Conservation (phyloP, 2,329 filamentous ascomycete genomes). For the Apiospora aurea region DNA sequence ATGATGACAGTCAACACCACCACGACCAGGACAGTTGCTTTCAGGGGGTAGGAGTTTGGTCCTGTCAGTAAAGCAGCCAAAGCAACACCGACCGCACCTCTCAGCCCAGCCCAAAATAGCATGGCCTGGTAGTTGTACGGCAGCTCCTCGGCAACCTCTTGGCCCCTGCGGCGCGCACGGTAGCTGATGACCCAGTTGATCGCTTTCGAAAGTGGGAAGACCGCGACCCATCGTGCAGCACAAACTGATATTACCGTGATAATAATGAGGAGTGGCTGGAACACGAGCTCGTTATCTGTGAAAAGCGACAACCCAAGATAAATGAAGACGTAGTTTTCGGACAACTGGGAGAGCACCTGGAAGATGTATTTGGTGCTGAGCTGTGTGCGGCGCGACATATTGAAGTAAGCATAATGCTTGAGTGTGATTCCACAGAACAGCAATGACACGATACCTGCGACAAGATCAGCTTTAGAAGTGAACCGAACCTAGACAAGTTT, state of each 20-base stretch:
- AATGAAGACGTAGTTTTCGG: slow-evolving; percentile 99
- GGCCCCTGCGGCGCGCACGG: slow-evolving; percentile 76
- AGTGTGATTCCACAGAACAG: slow-evolving; percentile 98
- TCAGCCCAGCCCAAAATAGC: slow-evolving; percentile 98
- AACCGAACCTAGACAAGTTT: not conserved
- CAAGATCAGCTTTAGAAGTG: slow-evolving; percentile 24
- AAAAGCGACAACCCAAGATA: slow-evolving; percentile 95
- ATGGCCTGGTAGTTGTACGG: slow-evolving; percentile 98
- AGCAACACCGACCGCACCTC: slow-evolving; percentile 94
- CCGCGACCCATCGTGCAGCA: slow-evolving; percentile 88
- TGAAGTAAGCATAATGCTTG: slow-evolving; percentile 99
- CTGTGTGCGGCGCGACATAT: slow-evolving; percentile 98
- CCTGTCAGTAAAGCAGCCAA: slow-evolving; percentile 88
- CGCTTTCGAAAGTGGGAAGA: slow-evolving; percentile 87
- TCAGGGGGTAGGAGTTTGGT: slow-evolving; percentile 80
- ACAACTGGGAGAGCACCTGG: slow-evolving; percentile 90
- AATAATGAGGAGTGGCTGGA: slow-evolving; percentile 94
- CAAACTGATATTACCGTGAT: slow-evolving; percentile 92
- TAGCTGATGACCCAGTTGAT: slow-evolving; percentile 96
- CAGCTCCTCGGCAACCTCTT: slow-evolving; percentile 83
- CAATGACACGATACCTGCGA: slow-evolving; percentile 87
- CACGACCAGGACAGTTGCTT: slow-evolving; percentile 95
- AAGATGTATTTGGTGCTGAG: slow-evolving; percentile 98
- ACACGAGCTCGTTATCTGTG: slow-evolving; percentile 85
- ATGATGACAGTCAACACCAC: slow-evolving; percentile 98